Conservation (phyloP, 2,329 filamentous ascomycete genomes). For the Talaromyces sp. region DNA sequence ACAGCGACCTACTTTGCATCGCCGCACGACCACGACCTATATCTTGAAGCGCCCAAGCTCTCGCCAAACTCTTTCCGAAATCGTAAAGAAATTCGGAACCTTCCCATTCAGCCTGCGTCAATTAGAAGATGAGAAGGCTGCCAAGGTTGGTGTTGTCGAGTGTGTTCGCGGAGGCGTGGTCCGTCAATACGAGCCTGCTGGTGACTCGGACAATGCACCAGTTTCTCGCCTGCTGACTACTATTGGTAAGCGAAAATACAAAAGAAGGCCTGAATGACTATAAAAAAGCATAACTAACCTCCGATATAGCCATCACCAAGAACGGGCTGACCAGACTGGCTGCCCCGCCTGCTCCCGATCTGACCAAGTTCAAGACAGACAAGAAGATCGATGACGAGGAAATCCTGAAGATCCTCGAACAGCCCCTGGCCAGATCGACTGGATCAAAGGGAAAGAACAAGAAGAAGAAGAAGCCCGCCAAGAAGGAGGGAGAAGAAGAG, state of each 20-base stretch:
- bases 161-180: conserved; percentile 90
- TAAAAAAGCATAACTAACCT: conserved; percentile 16
- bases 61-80: conserved; percentile 85
- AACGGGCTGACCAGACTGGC: conserved; percentile 87
- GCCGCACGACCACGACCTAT: conserved; percentile 87
- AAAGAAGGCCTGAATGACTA: background rate
- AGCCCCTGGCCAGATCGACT: conserved; percentile 59
- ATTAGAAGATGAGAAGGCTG: conserved; percentile 91
- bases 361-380: conserved; percentile 82
- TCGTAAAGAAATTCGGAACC: conserved; percentile 92
- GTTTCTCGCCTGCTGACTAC: conserved; percentile 88
- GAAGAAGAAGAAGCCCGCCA: conserved; percentile 72
- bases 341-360: conserved; percentile 67
- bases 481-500: conserved; percentile 39
- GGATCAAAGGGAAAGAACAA: conserved; percentile 77
- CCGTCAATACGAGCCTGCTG: conserved; percentile 92
- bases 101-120: conserved; percentile 98
- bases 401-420: conserved; percentile 81
- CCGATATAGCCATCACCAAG: conserved; percentile 77
- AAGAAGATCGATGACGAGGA: conserved; percentile 97
- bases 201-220: conserved; percentile 80
- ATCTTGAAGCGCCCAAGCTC: conserved; percentile 91
- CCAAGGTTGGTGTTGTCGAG: conserved; percentile 93
- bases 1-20: conserved; percentile 85
- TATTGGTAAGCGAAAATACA: conserved; percentile 62